Base-by-base conservation (phyloP, 1,284 basidiomycete genomes). In the Leccinum ambiguum region DNA sequence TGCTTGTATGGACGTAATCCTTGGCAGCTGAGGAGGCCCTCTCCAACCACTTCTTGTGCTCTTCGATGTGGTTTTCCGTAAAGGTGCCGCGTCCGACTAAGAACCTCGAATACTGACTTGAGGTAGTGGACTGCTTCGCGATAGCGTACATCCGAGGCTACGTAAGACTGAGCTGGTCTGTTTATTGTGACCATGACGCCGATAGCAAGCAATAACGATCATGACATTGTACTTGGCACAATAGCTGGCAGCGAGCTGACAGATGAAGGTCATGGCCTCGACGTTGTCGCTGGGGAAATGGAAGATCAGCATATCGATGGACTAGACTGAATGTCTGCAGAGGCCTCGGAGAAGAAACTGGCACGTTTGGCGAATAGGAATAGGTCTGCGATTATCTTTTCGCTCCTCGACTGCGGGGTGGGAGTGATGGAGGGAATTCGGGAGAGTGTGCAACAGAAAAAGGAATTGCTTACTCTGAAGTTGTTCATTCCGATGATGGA, bases 141-240 rank as follows among this genome's bases (percentile, higher is more conserved):
- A 99, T 98, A 18, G 95, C 95, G 85, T 99, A 99, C 97, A 99
- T 99, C 69, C 94, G 87, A 11, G 97, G 97, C 79, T 99, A 97
- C 21, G 97, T 99, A 84, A 99, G 99, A 77, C 89, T 92, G 21
- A 97, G 97, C 79, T 99, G 97, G 78, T 99, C 97, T 23, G 96
- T 98, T 82, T 99, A 80, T 99, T 99, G 83, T 99, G 97, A 26
- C 97, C 97, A 77, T 99, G 91, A 64, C 96, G 93, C 72, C 97
- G 93, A 84, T 98, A 99, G 82, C 97, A 99, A 69, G 99, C 96
- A 69, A 99, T 92, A 80, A 99, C 97, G 72, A 99, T 83, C 73
- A 99, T 97, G 68, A 99, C 97, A 77, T 99, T 98, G 86, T 92
- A 99, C 78, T 96, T 97, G 72, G 96, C 95, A 65, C 97, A 91